A percentile compares a stretch with the other conserved stretches of the same genome.
phyloP scores from a whole-genome alignment of 1,284 basidiomycete genomes.

The Fomitopsis palustris region DNA sequence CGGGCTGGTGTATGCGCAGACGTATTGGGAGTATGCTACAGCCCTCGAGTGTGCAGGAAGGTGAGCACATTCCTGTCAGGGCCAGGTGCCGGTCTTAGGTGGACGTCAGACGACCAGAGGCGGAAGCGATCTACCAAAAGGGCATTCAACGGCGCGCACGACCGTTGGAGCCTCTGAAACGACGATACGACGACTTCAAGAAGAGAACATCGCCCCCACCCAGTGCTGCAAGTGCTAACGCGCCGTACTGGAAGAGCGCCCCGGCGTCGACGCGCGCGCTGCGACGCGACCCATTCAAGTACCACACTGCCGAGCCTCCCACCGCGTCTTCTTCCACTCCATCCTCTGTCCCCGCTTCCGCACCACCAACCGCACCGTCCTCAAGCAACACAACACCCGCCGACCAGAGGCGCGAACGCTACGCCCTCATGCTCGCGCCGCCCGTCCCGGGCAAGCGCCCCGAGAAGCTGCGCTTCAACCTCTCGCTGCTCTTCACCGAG shows the following conservation, averaged over 20 bases:
- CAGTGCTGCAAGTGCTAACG: slow-evolving; percentile 15
- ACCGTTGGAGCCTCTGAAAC: slow-evolving; percentile 84
- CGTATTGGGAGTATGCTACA: slow-evolving; percentile 86
- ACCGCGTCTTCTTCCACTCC: slow-evolving; percentile 26
- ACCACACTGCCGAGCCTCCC: slow-evolving; percentile 36
- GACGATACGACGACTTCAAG: slow-evolving; percentile 81
- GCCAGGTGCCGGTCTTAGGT: neutral
- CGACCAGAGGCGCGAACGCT: slow-evolving; percentile 38
- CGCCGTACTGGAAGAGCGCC: slow-evolving; percentile 23
- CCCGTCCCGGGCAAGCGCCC: slow-evolving; percentile 62
- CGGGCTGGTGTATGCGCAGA: slow-evolving; percentile 73
- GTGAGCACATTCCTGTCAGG: slow-evolving; percentile 14
- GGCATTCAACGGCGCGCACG: slow-evolving; percentile 83
- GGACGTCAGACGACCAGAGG: slow-evolving; percentile 36
- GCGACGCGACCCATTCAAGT: slow-evolving; percentile 54
- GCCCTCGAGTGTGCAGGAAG: slow-evolving; percentile 21
- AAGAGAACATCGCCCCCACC: slow-evolving; percentile 29
- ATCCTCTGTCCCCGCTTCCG: slow-evolving; percentile 23
- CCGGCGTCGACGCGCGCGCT: slow-evolving; percentile 37
- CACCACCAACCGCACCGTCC: slow-evolving; percentile 28
- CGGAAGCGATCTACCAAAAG: slow-evolving; percentile 80
- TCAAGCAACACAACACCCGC: neutral
- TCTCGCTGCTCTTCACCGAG: slow-evolving; percentile 63
- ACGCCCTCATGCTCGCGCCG: slow-evolving; percentile 66
- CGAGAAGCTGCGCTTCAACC: slow-evolving; percentile 65